Evolutionary conservation across 2,329 filamentous ascomycete genomes (phyloP).

Genomic region (Mycosphaerella sp.): DNA sequence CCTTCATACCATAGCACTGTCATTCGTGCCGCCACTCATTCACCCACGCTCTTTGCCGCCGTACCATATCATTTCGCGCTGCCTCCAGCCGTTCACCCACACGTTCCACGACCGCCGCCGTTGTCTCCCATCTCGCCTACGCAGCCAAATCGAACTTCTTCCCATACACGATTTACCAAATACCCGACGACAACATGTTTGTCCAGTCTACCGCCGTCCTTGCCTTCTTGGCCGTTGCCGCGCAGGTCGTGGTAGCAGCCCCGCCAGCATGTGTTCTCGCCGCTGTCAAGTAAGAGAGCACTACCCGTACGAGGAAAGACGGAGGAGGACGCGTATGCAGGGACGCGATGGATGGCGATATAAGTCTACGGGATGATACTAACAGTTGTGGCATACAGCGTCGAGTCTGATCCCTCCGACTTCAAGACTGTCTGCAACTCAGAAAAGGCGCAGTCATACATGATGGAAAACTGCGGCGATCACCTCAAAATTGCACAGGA

Average conservation of each 20-base stretch:
- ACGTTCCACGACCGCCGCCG: no score
- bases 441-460: constrained; percentile 25
- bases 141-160: neutral
- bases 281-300: constrained; percentile 44
- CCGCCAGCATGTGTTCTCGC: constrained; percentile 48
- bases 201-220: constrained; percentile 41
- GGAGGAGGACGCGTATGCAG: neutral
- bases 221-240: constrained; percentile 42
- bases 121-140: neutral
- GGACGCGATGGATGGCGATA: constrained; percentile 2
- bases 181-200: constrained; percentile 37
- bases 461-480: constrained; percentile 30
- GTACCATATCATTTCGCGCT: no score
- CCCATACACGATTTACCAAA: neutral
- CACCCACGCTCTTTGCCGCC: no score
- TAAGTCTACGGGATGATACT: neutral
- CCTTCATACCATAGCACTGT: no score
- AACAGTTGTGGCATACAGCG: constrained; percentile 20
- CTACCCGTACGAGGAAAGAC: neutral
- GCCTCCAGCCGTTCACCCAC: no score
- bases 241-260: constrained; percentile 39
- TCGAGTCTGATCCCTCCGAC: constrained; percentile 30
- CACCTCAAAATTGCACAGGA: constrained; percentile 27
- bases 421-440: constrained; percentile 32
- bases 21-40: no score